Conservation (phyloP, 208 protist genomes). For the Herpetomonas samuelpessoai region DNA sequence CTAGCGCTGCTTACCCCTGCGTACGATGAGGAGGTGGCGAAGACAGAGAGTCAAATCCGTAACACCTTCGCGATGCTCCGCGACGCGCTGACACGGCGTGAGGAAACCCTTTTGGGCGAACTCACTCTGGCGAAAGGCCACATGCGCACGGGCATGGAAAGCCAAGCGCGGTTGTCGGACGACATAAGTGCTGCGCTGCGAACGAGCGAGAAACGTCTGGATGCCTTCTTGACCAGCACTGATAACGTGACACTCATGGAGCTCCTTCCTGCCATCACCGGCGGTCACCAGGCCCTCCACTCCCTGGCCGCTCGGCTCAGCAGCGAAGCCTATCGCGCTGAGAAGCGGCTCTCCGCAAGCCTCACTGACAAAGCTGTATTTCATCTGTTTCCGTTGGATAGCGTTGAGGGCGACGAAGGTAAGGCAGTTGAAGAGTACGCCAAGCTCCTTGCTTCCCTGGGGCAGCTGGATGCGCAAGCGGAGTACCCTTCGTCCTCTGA, state of each 20-base stretch:
- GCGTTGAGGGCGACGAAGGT: not conserved
- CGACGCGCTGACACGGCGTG: constrained; percentile 16
- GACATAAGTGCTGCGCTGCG: not conserved
- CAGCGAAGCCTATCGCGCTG: not conserved
- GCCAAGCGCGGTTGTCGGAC: not conserved
- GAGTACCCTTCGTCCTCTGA: too few relatives aligned
- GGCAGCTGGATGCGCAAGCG: not conserved
- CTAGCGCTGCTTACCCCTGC: constrained; percentile 11
- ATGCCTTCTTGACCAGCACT: not conserved
- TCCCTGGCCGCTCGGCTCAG: not conserved
- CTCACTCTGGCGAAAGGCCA: not conserved
- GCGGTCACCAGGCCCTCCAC: not conserved
- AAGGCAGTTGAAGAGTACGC: constrained; percentile 7
- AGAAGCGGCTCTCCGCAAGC: not conserved
- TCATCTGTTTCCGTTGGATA: not conserved
- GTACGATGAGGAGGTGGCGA: constrained; percentile 20
- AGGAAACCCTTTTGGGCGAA: constrained; percentile 27
- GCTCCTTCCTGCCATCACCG: not conserved
- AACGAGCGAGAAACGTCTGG: not conserved
- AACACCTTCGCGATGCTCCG: constrained; percentile 21
- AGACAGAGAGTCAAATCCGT: constrained; percentile 29
- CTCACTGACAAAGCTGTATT: constrained; percentile 2
- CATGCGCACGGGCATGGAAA: not conserved
- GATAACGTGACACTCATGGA: not conserved
- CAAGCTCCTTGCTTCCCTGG: constrained; percentile 4